These are phyloP conservation scores for Epichloe typhina DNA, from an alignment of 2,329 filamentous ascomycete species.

Conservation along the genomic window DNA sequence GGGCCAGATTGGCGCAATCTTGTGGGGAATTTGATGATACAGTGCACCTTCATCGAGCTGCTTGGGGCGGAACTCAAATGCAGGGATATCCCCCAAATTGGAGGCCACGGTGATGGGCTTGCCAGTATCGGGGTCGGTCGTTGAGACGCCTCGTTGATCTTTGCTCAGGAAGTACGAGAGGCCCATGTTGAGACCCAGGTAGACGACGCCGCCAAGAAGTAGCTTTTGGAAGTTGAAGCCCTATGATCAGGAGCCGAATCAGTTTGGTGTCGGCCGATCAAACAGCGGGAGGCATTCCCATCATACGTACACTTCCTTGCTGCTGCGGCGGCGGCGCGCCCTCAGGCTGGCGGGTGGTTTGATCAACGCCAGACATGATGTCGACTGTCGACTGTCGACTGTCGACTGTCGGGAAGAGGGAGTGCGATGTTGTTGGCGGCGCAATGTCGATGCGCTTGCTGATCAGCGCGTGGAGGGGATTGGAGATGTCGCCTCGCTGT, in stretches of 20 bases:
- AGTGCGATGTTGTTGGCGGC: background rate
- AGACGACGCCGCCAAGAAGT: slow-evolving; percentile 39
- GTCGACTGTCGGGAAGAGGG: background rate
- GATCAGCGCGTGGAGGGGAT: background rate
- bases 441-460: background rate
- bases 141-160: slow-evolving; percentile 32
- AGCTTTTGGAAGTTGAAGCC: slow-evolving; percentile 31
- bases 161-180: slow-evolving; percentile 40
- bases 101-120: slow-evolving; percentile 38
- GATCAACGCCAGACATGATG: slow-evolving; percentile 1
- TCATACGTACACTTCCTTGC: slow-evolving; percentile 13
- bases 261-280: background rate
- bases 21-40: slow-evolving; percentile 53
- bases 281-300: background rate
- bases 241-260: slow-evolving; percentile 8
- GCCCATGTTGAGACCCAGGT: slow-evolving; percentile 45
- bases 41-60: slow-evolving; percentile 45
- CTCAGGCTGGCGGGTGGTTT: slow-evolving; percentile 8
- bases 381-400: background rate
- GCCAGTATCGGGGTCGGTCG: slow-evolving; percentile 35
- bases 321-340: slow-evolving; percentile 9
- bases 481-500: background rate
- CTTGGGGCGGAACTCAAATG: slow-evolving; percentile 52
- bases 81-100: slow-evolving; percentile 44
- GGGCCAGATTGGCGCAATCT: slow-evolving; percentile 80